phyloP scores from a whole-genome alignment of 345 rosid species.

The Euphorbia pulcherrima region DNA sequence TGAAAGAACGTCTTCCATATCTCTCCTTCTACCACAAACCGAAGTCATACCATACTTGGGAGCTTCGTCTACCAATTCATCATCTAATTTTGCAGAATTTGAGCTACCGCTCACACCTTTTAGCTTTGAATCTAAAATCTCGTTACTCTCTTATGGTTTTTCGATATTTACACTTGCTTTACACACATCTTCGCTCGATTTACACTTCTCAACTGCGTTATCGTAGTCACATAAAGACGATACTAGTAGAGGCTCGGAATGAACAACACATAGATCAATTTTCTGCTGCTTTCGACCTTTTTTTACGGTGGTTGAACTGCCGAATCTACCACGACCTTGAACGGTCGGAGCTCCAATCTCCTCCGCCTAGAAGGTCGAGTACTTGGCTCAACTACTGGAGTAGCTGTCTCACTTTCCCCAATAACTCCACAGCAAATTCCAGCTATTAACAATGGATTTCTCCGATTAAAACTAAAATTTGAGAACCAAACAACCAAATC shows the following conservation, averaged over 20 bases:
- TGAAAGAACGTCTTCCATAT: constrained; percentile 93
- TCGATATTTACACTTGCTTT: background rate
- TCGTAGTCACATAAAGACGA: constrained; percentile 26
- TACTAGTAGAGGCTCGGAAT: background rate
- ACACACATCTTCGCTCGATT: background rate
- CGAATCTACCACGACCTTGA: constrained; percentile 45
- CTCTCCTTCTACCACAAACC: constrained; percentile 83
- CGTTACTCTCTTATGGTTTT: background rate
- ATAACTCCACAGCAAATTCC: constrained; percentile 75
- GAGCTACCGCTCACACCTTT: background rate
- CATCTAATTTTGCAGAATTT: background rate
- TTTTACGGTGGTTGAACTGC: constrained; percentile 41
- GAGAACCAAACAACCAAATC: background rate
- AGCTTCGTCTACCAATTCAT: constrained; percentile 6
- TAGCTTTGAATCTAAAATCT: background rate
- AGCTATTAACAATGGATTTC: constrained; percentile 56
- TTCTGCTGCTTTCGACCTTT: constrained; percentile 47
- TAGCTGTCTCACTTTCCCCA: constrained; percentile 57
- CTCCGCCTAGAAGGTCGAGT: constrained; percentile 48
- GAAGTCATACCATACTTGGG: constrained; percentile 78
- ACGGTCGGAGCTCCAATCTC: constrained; percentile 54
- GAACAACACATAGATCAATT: constrained; percentile 17
- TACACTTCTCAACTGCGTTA: constrained; percentile 19
- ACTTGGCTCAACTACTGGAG: constrained; percentile 43
- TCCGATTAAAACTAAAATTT: background rate